These are phyloP conservation scores for Aspergillus kassunensis DNA, from an alignment of 495 filamentous ascomycete species.

Conservation along the genomic window DNA sequence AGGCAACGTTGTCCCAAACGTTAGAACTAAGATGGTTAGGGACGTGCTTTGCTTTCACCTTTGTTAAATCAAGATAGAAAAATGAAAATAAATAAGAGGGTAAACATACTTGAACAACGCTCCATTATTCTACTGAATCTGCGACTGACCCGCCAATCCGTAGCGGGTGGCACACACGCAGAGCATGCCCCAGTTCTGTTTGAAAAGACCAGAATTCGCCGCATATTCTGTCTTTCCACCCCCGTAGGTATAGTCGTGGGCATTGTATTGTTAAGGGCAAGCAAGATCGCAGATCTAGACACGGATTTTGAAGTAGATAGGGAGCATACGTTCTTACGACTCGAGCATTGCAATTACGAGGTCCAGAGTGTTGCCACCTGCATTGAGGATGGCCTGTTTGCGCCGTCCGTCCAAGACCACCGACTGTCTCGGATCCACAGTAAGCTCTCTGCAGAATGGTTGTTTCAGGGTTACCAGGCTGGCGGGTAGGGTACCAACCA, in stretches of 20 bases:
- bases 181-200: constrained; percentile 38
- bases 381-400: constrained; percentile 27
- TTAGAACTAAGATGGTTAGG: constrained; percentile 19
- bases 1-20: constrained; percentile 17
- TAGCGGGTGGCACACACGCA: constrained; percentile 18
- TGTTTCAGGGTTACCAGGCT: no score
- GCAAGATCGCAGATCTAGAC: no score
- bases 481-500: no score
- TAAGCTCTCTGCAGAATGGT: constrained; percentile 17
- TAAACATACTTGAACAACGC: constrained; percentile 26
- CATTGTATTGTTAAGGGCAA: constrained; percentile 23
- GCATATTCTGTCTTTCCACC: constrained; percentile 24
- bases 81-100: no score
- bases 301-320: no score
- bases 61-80: no score
- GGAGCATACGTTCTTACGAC: constrained; percentile 24
- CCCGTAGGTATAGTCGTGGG: constrained; percentile 28
- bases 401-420: constrained; percentile 30
- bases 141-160: constrained; percentile 18
- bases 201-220: constrained; percentile 30
- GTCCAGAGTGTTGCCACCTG: constrained; percentile 35
- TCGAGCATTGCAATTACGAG: constrained; percentile 42
- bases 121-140: constrained; percentile 16
- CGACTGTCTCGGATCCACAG: constrained; percentile 24
- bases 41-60: no score